Evolutionary conservation across 2,329 filamentous ascomycete genomes (phyloP).

Genomic region (Knoxdaviesia capensis): DNA sequence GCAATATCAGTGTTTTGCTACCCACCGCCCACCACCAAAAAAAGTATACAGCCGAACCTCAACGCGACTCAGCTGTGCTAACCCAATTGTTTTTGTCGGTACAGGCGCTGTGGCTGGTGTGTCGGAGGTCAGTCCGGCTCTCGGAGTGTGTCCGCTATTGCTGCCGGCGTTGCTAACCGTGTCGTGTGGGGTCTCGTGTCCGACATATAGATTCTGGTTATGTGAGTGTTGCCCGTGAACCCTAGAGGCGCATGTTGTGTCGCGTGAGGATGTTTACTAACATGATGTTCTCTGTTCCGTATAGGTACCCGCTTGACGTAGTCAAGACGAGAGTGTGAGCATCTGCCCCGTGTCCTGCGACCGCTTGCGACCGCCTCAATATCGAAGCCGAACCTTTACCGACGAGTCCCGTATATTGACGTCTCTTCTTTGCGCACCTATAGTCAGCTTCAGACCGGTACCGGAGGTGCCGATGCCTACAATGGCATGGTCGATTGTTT

Average conservation of each 20-base stretch:
- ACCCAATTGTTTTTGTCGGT: constrained; percentile 2
- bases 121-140: constrained; percentile 56
- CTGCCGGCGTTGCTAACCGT: too few species aligned
- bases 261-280: neutral
- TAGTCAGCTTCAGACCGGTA: constrained; percentile 73
- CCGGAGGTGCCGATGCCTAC: constrained; percentile 64
- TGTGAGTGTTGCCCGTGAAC: constrained; percentile 32
- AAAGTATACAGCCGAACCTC: too few species aligned
- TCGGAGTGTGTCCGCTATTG: neutral
- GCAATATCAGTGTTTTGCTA: neutral
- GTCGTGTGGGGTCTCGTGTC: neutral
- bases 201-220: constrained; percentile 54
- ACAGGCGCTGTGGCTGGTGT: constrained; percentile 86
- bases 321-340: constrained; percentile 93
- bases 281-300: constrained; percentile 2
- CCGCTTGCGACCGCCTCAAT: too few species aligned
- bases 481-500: constrained; percentile 98
- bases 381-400: too few species aligned
- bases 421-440: neutral
- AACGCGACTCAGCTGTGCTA: neutral
- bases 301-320: constrained; percentile 94
- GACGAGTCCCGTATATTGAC: too few species aligned
- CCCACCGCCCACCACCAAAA: neutral
- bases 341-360: constrained; percentile 4
- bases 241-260: neutral